Base-by-base conservation (phyloP, 2,329 filamentous ascomycete genomes). In the Botrytis elliptica region DNA sequence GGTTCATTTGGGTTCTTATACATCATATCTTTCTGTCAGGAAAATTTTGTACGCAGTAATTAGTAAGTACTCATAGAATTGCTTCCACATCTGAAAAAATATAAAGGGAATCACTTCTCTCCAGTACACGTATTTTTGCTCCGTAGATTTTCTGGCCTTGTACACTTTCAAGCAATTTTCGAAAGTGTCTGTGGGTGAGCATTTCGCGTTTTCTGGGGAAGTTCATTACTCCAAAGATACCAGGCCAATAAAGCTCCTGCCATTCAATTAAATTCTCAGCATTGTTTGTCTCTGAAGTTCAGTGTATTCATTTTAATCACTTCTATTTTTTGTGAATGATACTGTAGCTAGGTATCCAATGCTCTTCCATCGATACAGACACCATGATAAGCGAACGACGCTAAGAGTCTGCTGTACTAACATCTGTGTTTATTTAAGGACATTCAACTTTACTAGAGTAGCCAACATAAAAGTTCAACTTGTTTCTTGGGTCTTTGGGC, bases 231-330 rank as follows among this genome's bases (percentile, higher is more conserved):
- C 49, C 12, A 52, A 9, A 7, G 2, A n/a, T 7, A n/a, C 25
- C 12, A n/a, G 5, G n/a, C 2, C 5, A 14, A n/a, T 1, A n/a
- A n/a, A 0, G 4, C 16, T n/a, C 4, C 49, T n/a, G 5, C 49
- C 25, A n/a, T n/a, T 14, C 49, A 52, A 52, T 52, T 2, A 18
- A 16, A 4, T 29, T n/a, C 14, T 6, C 10, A n/a, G 8, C 10
- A 14, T n/a, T 6, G 2, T 25, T 2, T 1, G 4, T 55, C 12
- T 18, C 3, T 29, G 14, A 16, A 55, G 0, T 29, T n/a, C 6
- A 18, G 5, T 29, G 14, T 29, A 29, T 29, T 29, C 14, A n/a
- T 55, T 18, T 55, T 1, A 18, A 55, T 29, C 5, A 55, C n/a
- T 55, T 18, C 6, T 3, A 2, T 29, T 16, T 18, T 55, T 6